Percentiles rank a stretch among this genome's conserved stretches.
Conservation (phyloP, 106 monocot species). For the Narthecium ossifragum region DNA sequence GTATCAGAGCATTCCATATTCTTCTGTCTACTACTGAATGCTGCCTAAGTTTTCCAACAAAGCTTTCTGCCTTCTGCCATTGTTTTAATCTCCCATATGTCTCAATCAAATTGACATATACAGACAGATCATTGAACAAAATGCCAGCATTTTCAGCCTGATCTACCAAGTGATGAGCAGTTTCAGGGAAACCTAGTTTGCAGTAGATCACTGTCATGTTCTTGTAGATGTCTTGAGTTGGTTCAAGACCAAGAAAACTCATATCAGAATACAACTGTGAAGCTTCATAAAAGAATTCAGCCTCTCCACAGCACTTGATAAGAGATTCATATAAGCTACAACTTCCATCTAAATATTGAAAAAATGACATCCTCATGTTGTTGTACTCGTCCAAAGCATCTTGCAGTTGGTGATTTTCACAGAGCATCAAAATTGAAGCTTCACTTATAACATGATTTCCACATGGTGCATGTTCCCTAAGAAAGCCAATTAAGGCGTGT, state of each 20-base stretch:
- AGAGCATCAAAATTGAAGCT: slow-evolving; percentile 52
- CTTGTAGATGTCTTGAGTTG: slow-evolving; percentile 48
- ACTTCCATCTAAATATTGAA: slow-evolving; percentile 12
- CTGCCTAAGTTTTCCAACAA: slow-evolving; percentile 74
- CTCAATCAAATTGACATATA: slow-evolving; percentile 58
- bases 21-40: slow-evolving; percentile 53
- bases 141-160: slow-evolving; percentile 42
- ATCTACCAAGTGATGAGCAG: slow-evolving; percentile 61
- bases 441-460: slow-evolving; percentile 38
- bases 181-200: slow-evolving; percentile 83
- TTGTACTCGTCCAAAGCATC: slow-evolving; percentile 67
- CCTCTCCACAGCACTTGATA: slow-evolving; percentile 48
- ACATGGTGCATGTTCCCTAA: slow-evolving; percentile 37
- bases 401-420: slow-evolving; percentile 37
- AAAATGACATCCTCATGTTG: slow-evolving; percentile 23
- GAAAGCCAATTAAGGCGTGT: slow-evolving; percentile 47
- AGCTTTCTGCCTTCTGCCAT: slow-evolving; percentile 72
- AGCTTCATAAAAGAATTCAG: slow-evolving; percentile 50
- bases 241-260: slow-evolving; percentile 54
- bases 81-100: slow-evolving; percentile 75
- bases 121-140: slow-evolving; percentile 34
- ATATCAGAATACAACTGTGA: slow-evolving; percentile 85
- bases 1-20: slow-evolving; percentile 91
- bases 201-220: slow-evolving; percentile 61
- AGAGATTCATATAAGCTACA: slow-evolving; percentile 53